Conservation (phyloP, 345 rosid species). For the Corchorus olitorius region DNA sequence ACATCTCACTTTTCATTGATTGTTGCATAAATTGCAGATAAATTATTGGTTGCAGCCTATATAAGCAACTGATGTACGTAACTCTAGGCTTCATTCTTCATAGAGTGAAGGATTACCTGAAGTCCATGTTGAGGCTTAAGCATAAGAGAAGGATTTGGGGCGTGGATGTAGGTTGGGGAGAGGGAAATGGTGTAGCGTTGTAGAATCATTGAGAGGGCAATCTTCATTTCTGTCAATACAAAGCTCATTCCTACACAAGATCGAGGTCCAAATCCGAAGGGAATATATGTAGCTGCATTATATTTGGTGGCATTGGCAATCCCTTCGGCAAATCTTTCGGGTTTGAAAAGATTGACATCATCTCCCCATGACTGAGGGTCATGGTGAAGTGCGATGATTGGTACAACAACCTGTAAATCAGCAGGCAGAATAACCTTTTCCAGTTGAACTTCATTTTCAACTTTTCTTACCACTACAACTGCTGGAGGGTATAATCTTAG, state of each 20-base stretch:
- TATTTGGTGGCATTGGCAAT: conserved; percentile 44
- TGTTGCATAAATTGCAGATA: too few relatives aligned
- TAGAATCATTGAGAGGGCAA: conserved; percentile 48
- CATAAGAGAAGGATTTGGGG: background rate
- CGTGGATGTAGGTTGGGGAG: background rate
- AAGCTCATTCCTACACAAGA: conserved; percentile 41
- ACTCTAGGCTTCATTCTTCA: background rate
- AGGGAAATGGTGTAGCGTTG: conserved; percentile 31
- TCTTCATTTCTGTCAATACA: conserved; percentile 35
- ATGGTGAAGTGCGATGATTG: conserved; percentile 31
- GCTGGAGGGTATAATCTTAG: conserved; percentile 40
- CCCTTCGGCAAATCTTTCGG: conserved; percentile 34
- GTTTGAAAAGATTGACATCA: conserved; percentile 38
- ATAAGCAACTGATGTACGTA: background rate
- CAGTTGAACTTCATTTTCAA: conserved; percentile 20
- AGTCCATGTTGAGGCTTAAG: background rate
- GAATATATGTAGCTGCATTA: conserved; percentile 32
- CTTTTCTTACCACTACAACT: conserved; percentile 5
- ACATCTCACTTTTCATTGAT: too few relatives aligned
- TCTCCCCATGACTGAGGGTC: conserved; percentile 44
- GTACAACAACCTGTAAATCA: conserved; percentile 17
- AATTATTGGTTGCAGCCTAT: background rate
- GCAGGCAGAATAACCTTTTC: conserved; percentile 37
- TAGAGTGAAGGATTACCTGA: background rate
- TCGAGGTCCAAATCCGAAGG: conserved; percentile 44